Percentiles rank a stretch among this genome's conserved stretches.
phyloP scores from a whole-genome alignment of 2,329 filamentous ascomycete species.

The Ampelomyces quisqualis region DNA sequence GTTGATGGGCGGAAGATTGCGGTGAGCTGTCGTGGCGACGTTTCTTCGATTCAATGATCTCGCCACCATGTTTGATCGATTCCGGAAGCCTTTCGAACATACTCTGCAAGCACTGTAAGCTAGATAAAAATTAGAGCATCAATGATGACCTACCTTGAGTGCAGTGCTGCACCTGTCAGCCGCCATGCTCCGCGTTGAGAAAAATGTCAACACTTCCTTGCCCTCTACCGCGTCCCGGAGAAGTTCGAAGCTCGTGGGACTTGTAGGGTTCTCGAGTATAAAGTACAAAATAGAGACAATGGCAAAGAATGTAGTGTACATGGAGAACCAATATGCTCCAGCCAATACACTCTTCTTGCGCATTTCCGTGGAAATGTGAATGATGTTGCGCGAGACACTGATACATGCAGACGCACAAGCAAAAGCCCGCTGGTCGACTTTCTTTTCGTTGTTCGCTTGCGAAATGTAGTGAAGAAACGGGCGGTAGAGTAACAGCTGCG shows the following conservation, averaged over 20 bases:
- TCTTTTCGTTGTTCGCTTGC: constrained; percentile 52
- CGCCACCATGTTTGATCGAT: constrained; percentile 55
- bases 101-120: constrained; percentile 54
- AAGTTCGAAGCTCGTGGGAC: constrained; percentile 72
- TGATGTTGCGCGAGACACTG: constrained; percentile 69
- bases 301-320: constrained; percentile 81
- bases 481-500: constrained; percentile 79
- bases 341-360: constrained; percentile 72
- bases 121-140: too few species aligned
- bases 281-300: constrained; percentile 79
- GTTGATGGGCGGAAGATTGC: constrained; percentile 28
- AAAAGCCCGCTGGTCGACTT: constrained; percentile 73
- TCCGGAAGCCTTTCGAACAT: constrained; percentile 84
- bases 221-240: constrained; percentile 83
- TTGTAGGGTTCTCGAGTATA: constrained; percentile 76
- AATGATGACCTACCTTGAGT: constrained; percentile 62
- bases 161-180: constrained; percentile 82
- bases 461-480: constrained; percentile 84
- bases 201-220: constrained; percentile 74
- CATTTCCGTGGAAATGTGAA: constrained; percentile 78
- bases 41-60: constrained; percentile 38
- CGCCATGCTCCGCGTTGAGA: constrained; percentile 82
- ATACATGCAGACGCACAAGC: constrained; percentile 70
- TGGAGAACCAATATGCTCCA: constrained; percentile 83
- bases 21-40: constrained; percentile 43